Evolutionary conservation across 352 stramenopile genomes (phyloP).

Genomic region (Pythium rhizo-oryzae): DNA sequence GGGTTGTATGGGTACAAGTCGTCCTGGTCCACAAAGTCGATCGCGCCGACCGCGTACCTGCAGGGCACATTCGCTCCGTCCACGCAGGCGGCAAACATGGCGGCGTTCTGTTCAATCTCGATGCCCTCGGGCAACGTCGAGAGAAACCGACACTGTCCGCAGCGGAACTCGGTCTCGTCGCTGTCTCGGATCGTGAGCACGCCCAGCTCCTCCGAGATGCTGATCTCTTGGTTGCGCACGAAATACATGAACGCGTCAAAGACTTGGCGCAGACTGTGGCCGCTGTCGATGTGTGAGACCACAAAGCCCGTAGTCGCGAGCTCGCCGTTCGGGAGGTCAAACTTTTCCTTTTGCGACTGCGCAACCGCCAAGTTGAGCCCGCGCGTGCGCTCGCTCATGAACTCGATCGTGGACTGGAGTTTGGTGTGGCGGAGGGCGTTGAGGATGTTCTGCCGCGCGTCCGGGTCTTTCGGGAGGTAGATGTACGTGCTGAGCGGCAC

Average conservation of each 20-base stretch:
- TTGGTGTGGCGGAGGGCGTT: background rate
- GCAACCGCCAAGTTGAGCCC: background rate
- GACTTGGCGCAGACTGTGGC: slow-evolving; percentile 9
- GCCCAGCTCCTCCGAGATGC: slow-evolving; percentile 22
- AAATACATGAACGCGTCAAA: slow-evolving; percentile 21
- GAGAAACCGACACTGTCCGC: slow-evolving; percentile 15
- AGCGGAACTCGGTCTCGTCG: slow-evolving; percentile 5
- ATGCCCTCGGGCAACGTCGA: slow-evolving; percentile 6
- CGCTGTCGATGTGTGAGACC: background rate
- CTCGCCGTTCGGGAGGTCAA: slow-evolving; percentile 10
- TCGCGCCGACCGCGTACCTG: background rate
- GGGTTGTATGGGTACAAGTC: slow-evolving; percentile 16
- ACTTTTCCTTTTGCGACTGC: background rate
- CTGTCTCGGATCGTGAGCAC: slow-evolving; percentile 26
- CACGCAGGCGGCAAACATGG: slow-evolving; percentile 15
- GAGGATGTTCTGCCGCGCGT: background rate
- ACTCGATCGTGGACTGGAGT: slow-evolving; percentile 1
- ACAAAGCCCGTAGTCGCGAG: slow-evolving; percentile 2
- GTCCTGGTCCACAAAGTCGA: slow-evolving; percentile 26
- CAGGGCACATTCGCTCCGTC: background rate
- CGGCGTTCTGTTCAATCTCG: slow-evolving; percentile 26
- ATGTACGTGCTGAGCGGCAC: slow-evolving; percentile 14
- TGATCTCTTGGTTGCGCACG: slow-evolving; percentile 25
- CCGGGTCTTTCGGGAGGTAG: slow-evolving; percentile 10
- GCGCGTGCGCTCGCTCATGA: slow-evolving; percentile 14